phyloP scores from a whole-genome alignment of 1,284 basidiomycete species.

The Cystobasidiaceae sp. region DNA sequence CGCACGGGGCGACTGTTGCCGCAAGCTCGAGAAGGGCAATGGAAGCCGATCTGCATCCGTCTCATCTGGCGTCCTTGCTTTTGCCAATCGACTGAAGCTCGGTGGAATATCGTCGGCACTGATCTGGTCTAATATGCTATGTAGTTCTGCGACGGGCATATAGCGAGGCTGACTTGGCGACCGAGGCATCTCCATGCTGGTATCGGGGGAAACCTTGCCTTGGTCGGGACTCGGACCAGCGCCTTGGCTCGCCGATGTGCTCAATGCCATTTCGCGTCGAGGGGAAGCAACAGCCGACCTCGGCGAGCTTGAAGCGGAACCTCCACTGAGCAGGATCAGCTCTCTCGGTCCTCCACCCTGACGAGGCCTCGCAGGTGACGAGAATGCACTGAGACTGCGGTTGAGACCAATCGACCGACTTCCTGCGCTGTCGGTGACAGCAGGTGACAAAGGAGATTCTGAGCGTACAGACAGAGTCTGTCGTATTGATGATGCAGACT shows the following conservation, averaged over 20 bases:
- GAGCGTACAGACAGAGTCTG: neutral
- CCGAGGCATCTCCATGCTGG: neutral
- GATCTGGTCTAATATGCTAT: slow-evolving; percentile 16
- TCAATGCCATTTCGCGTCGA: neutral
- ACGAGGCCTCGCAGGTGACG: neutral
- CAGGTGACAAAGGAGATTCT: neutral
- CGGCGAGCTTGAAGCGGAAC: slow-evolving; percentile 8
- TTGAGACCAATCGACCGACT: neutral
- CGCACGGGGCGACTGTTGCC: neutral
- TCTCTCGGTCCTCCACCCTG: slow-evolving; percentile 4
- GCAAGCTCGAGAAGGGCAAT: neutral
- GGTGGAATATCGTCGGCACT: neutral
- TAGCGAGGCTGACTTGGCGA: slow-evolving; percentile 15
- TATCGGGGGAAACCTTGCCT: neutral
- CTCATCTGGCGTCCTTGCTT: neutral
- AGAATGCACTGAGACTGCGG: slow-evolving; percentile 11
- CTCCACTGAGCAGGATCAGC: slow-evolving; percentile 11
- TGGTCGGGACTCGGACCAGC: neutral
- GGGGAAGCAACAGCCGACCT: neutral
- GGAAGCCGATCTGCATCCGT: neutral
- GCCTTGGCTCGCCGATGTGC: neutral
- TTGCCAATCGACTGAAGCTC: slow-evolving; percentile 1
- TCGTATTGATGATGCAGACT: neutral
- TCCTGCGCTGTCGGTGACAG: neutral
- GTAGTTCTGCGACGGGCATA: slow-evolving; percentile 11